Evolutionary conservation across 2,329 filamentous ascomycete genomes (phyloP), one percentile per base, ranked within the genome.

Genomic region (Blastomyces percursus): DNA sequence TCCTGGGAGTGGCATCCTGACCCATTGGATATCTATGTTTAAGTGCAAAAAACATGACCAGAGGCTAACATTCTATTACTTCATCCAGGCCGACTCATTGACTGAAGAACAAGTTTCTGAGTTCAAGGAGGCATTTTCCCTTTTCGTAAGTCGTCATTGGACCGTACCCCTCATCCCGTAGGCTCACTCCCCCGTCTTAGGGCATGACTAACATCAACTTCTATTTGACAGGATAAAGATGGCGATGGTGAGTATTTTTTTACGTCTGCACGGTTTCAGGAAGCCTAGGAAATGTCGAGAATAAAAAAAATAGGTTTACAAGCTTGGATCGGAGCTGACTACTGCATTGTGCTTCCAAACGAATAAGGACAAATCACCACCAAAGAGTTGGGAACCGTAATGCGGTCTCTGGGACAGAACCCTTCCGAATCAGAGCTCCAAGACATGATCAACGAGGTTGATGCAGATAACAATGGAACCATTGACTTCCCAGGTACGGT

Each of bases 51-150:
- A 24, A 32, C 14, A 35, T n/a, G 44, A 32, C 32, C 32, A 48
- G n/a, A 30, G 40, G n/a, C 59, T 60, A 60, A 60, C 40, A 48
- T 21, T 42, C 12, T n/a, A 32, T 62, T 16, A 40, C 42, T 19
- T 42, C 42, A 14, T 68, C 63, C 77, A 97, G 93, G 93, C 93
- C 78, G 94, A 99, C 78, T 93, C 93, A 79, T 88, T 99, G 75
- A 97, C 94, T 72, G 94, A 99, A 85, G 94, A 99, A 83, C 94
- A 99, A 86, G 94, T 99, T 78, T 97, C 94, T 77, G 94, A 99
- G 83, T 99, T 97, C 85, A 99, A 97, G 89, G 94, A 99, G 83
- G 94, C 94, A 62, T 99, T 99, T 82, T 99, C 94, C 78, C 90
- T 99, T 70, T 99, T 99, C 80, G 94, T 99, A 88, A 88, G 94